Conservation (phyloP, 2,329 filamentous ascomycete species). For the Cladosporium sphaerospermum region DNA sequence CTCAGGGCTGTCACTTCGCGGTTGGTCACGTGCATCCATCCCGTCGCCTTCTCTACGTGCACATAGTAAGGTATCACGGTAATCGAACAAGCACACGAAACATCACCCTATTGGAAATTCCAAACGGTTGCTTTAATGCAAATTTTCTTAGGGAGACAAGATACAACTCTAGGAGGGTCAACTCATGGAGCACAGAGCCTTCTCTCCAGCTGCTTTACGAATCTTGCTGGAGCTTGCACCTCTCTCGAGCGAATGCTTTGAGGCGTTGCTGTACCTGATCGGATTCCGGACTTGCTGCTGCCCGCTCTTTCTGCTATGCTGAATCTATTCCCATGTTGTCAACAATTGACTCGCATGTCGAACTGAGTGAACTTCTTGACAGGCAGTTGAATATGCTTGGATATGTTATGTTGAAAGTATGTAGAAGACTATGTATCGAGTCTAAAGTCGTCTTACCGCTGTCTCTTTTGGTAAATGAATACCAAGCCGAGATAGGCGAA, state of each 20-base stretch:
- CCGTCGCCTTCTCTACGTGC: too few species aligned
- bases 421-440: not conserved
- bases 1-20: not conserved
- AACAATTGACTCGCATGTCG: not conserved
- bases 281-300: not conserved
- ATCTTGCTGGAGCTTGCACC: not conserved
- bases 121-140: too few species aligned
- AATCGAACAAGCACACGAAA: too few species aligned
- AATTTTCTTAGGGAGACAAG: too few species aligned
- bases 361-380: not conserved
- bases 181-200: not conserved
- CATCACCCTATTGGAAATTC: not conserved
- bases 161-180: too few species aligned
- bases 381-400: not conserved
- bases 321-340: not conserved
- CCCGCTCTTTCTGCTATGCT: not conserved
- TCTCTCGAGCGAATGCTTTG: not conserved
- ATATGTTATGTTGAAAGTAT: not conserved
- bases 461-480: conserved; percentile 22
- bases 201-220: not conserved
- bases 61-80: too few species aligned
- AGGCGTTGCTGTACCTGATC: not conserved
- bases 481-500: conserved; percentile 23
- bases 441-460: conserved; percentile 16
- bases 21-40: not conserved